Evolutionary conservation across 441 rosid species (phyloP), one percentile per base, ranked within the genome.

Genomic region (Cnidoscolus chayamansa): DNA sequence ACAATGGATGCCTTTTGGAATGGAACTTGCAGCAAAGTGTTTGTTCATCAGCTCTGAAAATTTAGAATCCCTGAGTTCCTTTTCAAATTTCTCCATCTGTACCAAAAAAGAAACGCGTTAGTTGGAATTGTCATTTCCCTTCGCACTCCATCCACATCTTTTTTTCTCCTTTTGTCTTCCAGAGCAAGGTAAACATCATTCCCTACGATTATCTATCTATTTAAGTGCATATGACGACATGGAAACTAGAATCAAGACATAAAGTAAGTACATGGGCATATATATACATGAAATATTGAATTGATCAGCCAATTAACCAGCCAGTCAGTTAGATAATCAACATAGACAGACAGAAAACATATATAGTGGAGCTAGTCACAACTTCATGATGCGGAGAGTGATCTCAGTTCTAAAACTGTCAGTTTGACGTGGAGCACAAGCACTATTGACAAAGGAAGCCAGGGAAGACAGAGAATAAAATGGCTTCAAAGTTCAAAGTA

Each of bases 11-110:
- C 98, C 93, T 87, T 93, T 96, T 9, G 99, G 98, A 77, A 96
- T 86, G 80, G 99, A 96, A 82, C 93, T 90, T 74, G 99, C 99
- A 74, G 99, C 98, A 74, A 93, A 91, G 82, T 96, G 99, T 83
- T 96, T 96, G 86, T 93, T 93, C 91, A 88, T 93, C 74, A 93
- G 89, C 79, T 96, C 98, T 30, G 94, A 74, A 73, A 96, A 91
- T 81, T 85, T 96, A 19, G 97, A 86, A 82, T 96, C 98, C 78
- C 97, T 87, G 67, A 88, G 83, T 68, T 96, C 98, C 67, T 84
- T 86, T 85, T 96, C 98, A 7, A 80, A 81, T 78, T 90, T 96
- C 86, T 93, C 97, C 89, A 93, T 91, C 99, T 93, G 94, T 65
- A 40, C 7, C 45, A 4, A 37, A 67, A 71, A 71, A 20, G 16